These are phyloP conservation scores for Coniochaeta sp. DNA, from an alignment of 2,329 filamentous ascomycete species.

Conservation along the genomic window DNA sequence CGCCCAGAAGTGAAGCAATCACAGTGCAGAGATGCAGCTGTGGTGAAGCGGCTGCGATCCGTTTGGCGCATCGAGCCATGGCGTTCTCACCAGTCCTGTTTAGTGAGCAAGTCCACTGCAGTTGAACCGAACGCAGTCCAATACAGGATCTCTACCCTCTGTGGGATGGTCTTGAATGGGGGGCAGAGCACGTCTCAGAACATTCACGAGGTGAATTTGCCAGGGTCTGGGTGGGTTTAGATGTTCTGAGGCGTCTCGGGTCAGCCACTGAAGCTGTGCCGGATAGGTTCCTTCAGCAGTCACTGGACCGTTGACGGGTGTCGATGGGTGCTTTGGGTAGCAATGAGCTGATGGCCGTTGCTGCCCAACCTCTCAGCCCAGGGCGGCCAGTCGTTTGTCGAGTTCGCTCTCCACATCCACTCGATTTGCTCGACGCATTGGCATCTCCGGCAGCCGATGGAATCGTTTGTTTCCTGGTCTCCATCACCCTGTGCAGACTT, in stretches of 20 bases:
- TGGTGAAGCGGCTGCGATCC: neutral
- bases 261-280: neutral
- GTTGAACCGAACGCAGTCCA: too few species aligned
- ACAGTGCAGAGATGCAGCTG: neutral
- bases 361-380: conserved; percentile 21
- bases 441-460: neutral
- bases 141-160: neutral
- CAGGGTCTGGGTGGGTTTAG: neutral
- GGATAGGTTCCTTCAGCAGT: neutral
- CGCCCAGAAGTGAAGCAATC: neutral
- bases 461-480: neutral
- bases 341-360: conserved; percentile 22
- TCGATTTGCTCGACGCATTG: conserved; percentile 14
- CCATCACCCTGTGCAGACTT: neutral
- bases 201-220: neutral
- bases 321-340: conserved; percentile 21
- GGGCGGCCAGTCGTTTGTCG: conserved; percentile 13
- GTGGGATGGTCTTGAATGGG: neutral
- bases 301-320: conserved; percentile 5
- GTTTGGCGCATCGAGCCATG: neutral
- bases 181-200: neutral
- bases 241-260: neutral
- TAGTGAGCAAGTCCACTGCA: neutral
- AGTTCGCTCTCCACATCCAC: conserved; percentile 15
- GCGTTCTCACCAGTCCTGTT: neutral